Evolutionary conservation across 768 basidiomycete genomes (phyloP).

Genomic region (Neoboletus magnificus): DNA sequence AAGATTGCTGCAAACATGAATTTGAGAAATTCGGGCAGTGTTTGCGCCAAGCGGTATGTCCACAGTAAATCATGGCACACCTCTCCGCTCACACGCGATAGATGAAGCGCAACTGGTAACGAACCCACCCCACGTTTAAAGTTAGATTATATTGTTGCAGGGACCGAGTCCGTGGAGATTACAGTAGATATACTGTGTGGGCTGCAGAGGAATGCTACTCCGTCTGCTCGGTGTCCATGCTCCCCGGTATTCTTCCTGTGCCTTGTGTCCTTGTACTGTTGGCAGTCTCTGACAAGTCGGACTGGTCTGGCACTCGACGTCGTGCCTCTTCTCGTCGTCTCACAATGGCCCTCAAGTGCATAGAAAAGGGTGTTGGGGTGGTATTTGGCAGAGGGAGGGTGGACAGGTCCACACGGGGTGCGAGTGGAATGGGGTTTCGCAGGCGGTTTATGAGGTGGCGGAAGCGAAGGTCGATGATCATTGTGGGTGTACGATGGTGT

Average conservation of each 20-base stretch:
- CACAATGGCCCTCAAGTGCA: constrained; percentile 49
- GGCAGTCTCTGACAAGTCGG: constrained; percentile 18
- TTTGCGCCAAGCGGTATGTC: constrained; percentile 71
- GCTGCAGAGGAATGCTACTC: constrained; percentile 16
- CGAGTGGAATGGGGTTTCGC: constrained; percentile 48
- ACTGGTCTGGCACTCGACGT: constrained; percentile 28
- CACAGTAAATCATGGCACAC: background rate
- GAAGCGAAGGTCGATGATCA: constrained; percentile 64
- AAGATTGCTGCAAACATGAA: constrained; percentile 81
- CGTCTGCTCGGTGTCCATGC: constrained; percentile 23
- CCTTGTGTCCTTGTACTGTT: constrained; percentile 38
- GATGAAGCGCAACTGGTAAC: constrained; percentile 59
- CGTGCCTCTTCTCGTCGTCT: constrained; percentile 46
- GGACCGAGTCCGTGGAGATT: constrained; percentile 11
- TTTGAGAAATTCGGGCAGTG: constrained; percentile 84
- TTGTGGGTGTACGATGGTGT: constrained; percentile 33
- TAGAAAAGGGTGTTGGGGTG: constrained; percentile 49
- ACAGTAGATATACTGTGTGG: constrained; percentile 16
- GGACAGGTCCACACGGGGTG: constrained; percentile 27
- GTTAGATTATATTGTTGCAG: constrained; percentile 4
- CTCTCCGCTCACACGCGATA: constrained; percentile 18
- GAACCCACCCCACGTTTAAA: background rate
- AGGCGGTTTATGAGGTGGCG: constrained; percentile 53
- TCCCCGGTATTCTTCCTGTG: constrained; percentile 33
- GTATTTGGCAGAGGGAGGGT: constrained; percentile 61